Base-by-base conservation (phyloP, 2,329 filamentous ascomycete genomes). In the Penicillium brasilianum region DNA sequence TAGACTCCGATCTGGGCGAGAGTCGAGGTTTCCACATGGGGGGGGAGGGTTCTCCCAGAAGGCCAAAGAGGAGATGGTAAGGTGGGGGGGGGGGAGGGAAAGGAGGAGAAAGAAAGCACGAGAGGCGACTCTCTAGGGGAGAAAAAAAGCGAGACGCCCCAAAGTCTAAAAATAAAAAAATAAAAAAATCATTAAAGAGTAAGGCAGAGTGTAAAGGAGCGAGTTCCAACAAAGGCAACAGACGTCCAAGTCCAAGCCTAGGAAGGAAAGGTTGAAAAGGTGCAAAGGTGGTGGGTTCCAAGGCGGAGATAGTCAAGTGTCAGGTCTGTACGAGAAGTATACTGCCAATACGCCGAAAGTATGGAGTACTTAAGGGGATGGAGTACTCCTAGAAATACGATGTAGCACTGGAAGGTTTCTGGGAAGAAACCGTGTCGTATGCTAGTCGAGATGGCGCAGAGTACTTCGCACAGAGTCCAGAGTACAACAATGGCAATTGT, bases 11-110 rank as follows among this genome's bases (percentile, higher is more conserved):
- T 75, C 73, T 76, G 72, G 75, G 71, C 59, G 76, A 75, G 54
- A 71, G 70, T 62, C 74, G 75, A 71, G 74, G 73, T 73, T 78
- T 78, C 76, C 76, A 78, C 76, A 78, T 78, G 70, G 70, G 50
- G 28, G 62, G 59, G 50, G 28, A 61, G 59, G 61, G 11, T 51
- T 60, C 52, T 50, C 59, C 64, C 62, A 62, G 67, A 56, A 55
- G 59, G 60, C 59, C 50, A 56, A 61, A 62, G 61, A 52, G 25
- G 20, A 61, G 41, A 36, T 28, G 57, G 50, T 62, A 63, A 65
- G 58, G 61, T 58, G 63, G 63, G 59, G 62, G 51, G 52, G 49
- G 37, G 39, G 60, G 46, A 43, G 43, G 16, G 30, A 34, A 22
- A 36, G 50, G 34, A 37, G 34, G 50, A 53, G 50, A 30, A 53